Evolutionary conservation across 1,284 basidiomycete genomes (phyloP).

Genomic region (Papiliotrema fonsecae): DNA sequence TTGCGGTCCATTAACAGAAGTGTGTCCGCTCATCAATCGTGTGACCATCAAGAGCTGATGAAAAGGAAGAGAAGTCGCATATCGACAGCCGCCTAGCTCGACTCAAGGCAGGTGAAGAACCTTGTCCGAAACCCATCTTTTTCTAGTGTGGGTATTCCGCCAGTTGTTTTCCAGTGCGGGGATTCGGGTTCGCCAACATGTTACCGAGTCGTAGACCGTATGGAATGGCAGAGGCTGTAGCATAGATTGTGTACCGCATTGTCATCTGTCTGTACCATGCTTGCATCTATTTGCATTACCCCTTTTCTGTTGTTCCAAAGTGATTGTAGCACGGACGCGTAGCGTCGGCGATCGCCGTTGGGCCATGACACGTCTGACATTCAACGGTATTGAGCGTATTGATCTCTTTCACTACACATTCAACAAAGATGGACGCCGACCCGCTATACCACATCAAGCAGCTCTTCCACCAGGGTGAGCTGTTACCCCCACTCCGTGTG

Average conservation of each 20-base stretch:
- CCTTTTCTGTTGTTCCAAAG: too few relatives aligned
- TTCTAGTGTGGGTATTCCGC: too few relatives aligned
- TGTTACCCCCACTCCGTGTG: background rate
- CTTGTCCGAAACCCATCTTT: conserved; percentile 37
- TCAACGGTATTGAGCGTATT: background rate
- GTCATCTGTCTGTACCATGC: too few relatives aligned
- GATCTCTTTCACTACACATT: background rate
- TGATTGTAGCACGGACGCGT: too few relatives aligned
- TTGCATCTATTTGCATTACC: too few relatives aligned
- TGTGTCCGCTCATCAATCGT: background rate
- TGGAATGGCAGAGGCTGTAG: too few relatives aligned
- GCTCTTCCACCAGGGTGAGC: conserved; percentile 70
- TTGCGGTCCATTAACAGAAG: conserved; percentile 40
- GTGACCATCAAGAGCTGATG: background rate
- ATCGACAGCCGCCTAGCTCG: conserved; percentile 33
- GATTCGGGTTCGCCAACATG: too few relatives aligned
- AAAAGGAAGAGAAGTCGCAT: conserved; percentile 34
- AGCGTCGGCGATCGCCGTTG: background rate
- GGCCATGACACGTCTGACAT: background rate
- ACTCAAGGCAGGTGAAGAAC: conserved; percentile 31
- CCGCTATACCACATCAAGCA: conserved; percentile 78
- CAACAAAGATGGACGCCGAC: conserved; percentile 64
- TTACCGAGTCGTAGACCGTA: background rate
- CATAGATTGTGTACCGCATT: too few relatives aligned
- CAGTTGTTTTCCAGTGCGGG: too few relatives aligned